Evolutionary conservation across 371 early-diverging fungal species (phyloP).

Genomic region (Mucor circinelloides): DNA sequence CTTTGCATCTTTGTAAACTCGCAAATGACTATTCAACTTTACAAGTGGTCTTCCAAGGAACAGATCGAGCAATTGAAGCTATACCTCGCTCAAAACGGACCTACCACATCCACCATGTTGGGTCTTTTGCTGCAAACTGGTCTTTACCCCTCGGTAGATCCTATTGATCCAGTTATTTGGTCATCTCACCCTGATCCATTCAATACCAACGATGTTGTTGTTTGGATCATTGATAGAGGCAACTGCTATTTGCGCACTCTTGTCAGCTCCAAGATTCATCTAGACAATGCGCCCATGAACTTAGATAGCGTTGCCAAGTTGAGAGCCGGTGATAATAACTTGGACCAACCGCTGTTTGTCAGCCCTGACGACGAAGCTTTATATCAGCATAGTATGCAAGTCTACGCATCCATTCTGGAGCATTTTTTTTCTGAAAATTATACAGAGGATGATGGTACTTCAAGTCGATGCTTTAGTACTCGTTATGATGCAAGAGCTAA

Average conservation of each 20-base stretch:
- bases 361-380: not conserved
- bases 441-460: not conserved
- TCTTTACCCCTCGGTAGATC: not conserved
- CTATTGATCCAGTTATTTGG: not conserved
- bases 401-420: not conserved
- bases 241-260: not conserved
- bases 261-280: constrained; percentile 5
- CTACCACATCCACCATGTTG: constrained; percentile 2
- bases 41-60: not conserved
- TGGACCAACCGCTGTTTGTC: not conserved
- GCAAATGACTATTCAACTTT: not conserved
- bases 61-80: not conserved
- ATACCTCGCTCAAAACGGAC: not conserved
- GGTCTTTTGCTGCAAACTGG: not conserved
- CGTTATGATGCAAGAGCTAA: not conserved
- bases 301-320: not conserved
- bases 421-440: not conserved
- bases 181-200: constrained; percentile 14
- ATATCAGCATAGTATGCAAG: not conserved
- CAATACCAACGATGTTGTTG: constrained; percentile 3
- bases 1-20: not conserved
- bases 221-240: constrained; percentile 15
- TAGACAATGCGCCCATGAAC: not conserved
- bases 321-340: not conserved
- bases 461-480: not conserved